These are phyloP conservation scores for Irpex sp. DNA, from an alignment of 1,284 basidiomycete species.

Conservation along the genomic window DNA sequence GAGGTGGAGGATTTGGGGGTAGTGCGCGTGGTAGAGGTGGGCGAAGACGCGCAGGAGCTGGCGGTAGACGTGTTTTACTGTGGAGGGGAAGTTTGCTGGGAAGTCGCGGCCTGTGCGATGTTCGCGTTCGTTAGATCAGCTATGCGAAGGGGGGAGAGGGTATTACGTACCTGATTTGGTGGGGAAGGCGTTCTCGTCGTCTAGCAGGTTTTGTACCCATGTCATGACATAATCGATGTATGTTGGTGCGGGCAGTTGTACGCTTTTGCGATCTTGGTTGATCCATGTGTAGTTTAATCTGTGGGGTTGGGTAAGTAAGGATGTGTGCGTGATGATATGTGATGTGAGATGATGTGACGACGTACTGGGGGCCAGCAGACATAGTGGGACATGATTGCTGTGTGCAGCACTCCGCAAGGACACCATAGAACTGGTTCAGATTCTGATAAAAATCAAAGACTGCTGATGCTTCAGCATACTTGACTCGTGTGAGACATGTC, in stretches of 20 bases:
- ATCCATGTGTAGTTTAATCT: slow-evolving; percentile 98
- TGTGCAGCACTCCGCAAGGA: slow-evolving; percentile 94
- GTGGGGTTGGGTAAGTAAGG: slow-evolving; percentile 11
- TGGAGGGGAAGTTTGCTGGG: slow-evolving; percentile 84
- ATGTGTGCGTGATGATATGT: background rate
- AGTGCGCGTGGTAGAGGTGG: slow-evolving; percentile 97
- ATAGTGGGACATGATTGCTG: slow-evolving; percentile 88
- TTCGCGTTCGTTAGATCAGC: background rate
- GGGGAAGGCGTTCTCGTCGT: slow-evolving; percentile 92
- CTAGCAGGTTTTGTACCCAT: slow-evolving; percentile 92
- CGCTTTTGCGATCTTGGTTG: slow-evolving; percentile 91
- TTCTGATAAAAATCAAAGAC: slow-evolving; percentile 97
- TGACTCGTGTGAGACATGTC: background rate
- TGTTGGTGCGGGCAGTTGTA: slow-evolving; percentile 91
- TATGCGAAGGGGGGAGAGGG: background rate
- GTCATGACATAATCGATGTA: slow-evolving; percentile 99
- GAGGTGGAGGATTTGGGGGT: slow-evolving; percentile 88
- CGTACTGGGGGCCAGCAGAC: slow-evolving; percentile 87
- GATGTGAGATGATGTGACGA: slow-evolving; percentile 12
- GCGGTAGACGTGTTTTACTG: slow-evolving; percentile 95
- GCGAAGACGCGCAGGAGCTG: slow-evolving; percentile 97
- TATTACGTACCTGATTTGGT: slow-evolving; percentile 80
- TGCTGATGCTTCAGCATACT: slow-evolving; percentile 25
- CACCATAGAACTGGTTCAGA: slow-evolving; percentile 96
- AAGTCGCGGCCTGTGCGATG: slow-evolving; percentile 77